Percentiles rank a stretch among this genome's conserved stretches.
Conservation (phyloP, 805 yeast genomes). For the Zygosaccharomyces lentus region DNA sequence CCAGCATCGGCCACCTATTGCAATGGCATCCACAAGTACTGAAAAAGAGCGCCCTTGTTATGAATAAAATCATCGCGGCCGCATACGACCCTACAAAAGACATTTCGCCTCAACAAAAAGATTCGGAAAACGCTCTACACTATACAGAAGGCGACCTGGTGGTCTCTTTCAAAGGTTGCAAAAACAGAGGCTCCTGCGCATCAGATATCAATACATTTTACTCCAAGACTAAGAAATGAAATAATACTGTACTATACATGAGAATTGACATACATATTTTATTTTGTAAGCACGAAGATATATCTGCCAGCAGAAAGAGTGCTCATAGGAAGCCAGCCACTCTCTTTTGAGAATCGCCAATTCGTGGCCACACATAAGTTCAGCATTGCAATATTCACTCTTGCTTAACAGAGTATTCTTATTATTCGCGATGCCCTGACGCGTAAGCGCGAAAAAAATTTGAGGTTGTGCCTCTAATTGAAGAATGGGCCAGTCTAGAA, state of each 20-base stretch:
- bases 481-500: constrained; percentile 1
- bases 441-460: constrained; percentile 14
- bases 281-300: background rate
- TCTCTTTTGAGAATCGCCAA: background rate
- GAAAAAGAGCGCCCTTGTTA: constrained; percentile 67
- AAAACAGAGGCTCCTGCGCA: constrained; percentile 48
- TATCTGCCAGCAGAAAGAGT: background rate
- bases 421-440: constrained; percentile 1
- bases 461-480: background rate
- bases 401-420: constrained; percentile 1
- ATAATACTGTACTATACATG: constrained; percentile 1
- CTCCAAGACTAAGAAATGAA: constrained; percentile 14
- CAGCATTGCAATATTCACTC: background rate
- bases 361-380: background rate
- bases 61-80: constrained; percentile 53
- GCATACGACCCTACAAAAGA: constrained; percentile 38
- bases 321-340: background rate
- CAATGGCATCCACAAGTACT: constrained; percentile 93
- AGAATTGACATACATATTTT: background rate
- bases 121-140: constrained; percentile 38
- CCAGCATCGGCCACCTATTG: constrained; percentile 73
- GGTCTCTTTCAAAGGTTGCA: constrained; percentile 58
- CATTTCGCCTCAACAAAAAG: constrained; percentile 13
- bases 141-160: constrained; percentile 66
- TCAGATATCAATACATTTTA: constrained; percentile 33